phyloP scores from a whole-genome alignment of 2,329 filamentous ascomycete genomes.

The Fusarium sp. region DNA sequence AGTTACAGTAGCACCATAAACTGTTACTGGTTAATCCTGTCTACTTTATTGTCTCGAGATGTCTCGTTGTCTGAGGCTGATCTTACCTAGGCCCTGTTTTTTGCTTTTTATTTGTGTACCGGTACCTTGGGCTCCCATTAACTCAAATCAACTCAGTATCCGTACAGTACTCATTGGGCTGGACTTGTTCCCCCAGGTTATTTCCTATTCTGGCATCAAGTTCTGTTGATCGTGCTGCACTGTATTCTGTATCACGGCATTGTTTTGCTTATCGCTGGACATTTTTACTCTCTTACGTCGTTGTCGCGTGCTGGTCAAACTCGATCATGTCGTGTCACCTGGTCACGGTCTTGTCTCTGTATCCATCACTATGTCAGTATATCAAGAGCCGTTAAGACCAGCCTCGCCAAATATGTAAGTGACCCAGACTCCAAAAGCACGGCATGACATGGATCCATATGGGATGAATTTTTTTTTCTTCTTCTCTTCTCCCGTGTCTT shows the following conservation, averaged over 20 bases:
- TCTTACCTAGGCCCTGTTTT: background rate
- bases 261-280: slow-evolving; percentile 2
- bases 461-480: slow-evolving; percentile 22
- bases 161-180: background rate
- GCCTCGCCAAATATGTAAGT: slow-evolving; percentile 2
- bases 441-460: slow-evolving; percentile 17
- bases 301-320: slow-evolving; percentile 19
- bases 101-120: slow-evolving; percentile 25
- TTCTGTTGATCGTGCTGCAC: slow-evolving; percentile 4
- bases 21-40: slow-evolving; percentile 19
- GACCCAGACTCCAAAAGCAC: background rate
- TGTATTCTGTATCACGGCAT: background rate
- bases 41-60: slow-evolving; percentile 28
- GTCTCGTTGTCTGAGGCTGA: slow-evolving; percentile 11
- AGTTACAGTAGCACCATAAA: slow-evolving; percentile 26
- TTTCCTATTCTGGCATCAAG: slow-evolving; percentile 10
- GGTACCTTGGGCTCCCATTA: slow-evolving; percentile 12
- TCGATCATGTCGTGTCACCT: slow-evolving; percentile 7
- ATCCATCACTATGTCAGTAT: slow-evolving; percentile 1
- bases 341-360: slow-evolving; percentile 8
- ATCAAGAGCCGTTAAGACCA: background rate
- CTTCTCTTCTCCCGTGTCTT: slow-evolving; percentile 33
- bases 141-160: background rate
- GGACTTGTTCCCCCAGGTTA: slow-evolving; percentile 27
- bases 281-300: slow-evolving; percentile 1